Evolutionary conservation across 139 green algal genomes (phyloP).

Genomic region (Ulvella scutata): DNA sequence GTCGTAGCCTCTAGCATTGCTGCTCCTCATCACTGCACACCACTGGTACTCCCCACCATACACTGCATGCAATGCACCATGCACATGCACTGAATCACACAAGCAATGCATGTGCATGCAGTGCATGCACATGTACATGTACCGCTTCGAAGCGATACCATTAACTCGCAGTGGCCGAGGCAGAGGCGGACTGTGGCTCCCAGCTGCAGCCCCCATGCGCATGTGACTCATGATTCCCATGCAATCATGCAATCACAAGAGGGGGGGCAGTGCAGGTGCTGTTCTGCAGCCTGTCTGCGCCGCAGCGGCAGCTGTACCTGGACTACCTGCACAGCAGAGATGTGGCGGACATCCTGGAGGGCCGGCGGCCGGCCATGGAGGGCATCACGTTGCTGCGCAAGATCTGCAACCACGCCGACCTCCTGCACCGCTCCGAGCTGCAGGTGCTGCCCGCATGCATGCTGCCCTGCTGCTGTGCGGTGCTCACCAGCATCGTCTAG

Average conservation of each 20-base stretch:
- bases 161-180: no score
- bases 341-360: slow-evolving; percentile 41
- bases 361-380: slow-evolving; percentile 44
- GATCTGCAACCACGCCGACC: slow-evolving; percentile 98
- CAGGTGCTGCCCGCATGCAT: slow-evolving; percentile 21
- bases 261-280: slow-evolving; percentile 53
- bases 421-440: slow-evolving; percentile 57
- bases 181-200: no score
- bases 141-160: no score
- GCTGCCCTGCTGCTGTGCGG: not conserved
- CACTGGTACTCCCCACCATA: no score
- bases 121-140: no score
- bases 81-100: no score
- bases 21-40: no score
- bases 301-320: slow-evolving; percentile 80
- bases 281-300: slow-evolving; percentile 71
- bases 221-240: not conserved
- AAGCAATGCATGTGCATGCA: no score
- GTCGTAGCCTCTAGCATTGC: no score
- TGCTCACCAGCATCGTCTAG: no score
- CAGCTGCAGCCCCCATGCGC: not conserved
- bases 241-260: not conserved
- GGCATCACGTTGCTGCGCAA: slow-evolving; percentile 95
- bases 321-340: slow-evolving; percentile 55
- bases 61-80: no score